A percentile compares a stretch with the other conserved stretches of the same genome.
These are phyloP conservation scores for Geotrichum carabidarum DNA, from an alignment of 1,139 yeast species.

Conservation along the genomic window DNA sequence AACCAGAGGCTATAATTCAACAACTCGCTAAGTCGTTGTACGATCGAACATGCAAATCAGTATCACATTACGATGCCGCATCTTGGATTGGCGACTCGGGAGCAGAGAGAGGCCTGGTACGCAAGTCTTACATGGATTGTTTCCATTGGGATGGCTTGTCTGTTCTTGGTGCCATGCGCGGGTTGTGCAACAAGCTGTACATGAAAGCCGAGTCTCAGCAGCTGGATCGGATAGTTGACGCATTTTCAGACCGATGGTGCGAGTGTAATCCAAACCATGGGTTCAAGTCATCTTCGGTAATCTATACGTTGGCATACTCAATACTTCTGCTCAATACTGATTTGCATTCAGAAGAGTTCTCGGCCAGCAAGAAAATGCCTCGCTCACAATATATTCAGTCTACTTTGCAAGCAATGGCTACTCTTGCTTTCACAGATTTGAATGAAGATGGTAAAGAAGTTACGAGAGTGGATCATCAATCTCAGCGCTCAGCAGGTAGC, in stretches of 20 bases:
- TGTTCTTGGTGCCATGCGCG: constrained; percentile 50
- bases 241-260: constrained; percentile 67
- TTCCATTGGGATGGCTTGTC: constrained; percentile 34
- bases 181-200: constrained; percentile 59
- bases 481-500: not conserved
- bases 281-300: constrained; percentile 55
- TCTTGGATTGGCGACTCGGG: constrained; percentile 34
- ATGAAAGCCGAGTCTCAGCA: constrained; percentile 82
- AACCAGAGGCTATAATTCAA: constrained; percentile 3
- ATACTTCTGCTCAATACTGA: constrained; percentile 60
- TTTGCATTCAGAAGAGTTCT: constrained; percentile 34
- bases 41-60: constrained; percentile 11
- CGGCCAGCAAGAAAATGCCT: constrained; percentile 36
- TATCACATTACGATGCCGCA: constrained; percentile 26
- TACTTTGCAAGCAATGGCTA: constrained; percentile 25
- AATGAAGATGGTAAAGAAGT: not conserved
- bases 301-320: constrained; percentile 70
- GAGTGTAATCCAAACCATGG: constrained; percentile 45
- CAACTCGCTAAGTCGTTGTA: constrained; percentile 14
- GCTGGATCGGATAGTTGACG: constrained; percentile 66
- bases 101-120: constrained; percentile 25
- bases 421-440: constrained; percentile 1
- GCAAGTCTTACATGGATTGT: constrained; percentile 31
- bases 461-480: not conserved
- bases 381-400: constrained; percentile 32